phyloP scores from a whole-genome alignment of 768 basidiomycete species.

The Tulasnella sp. region DNA sequence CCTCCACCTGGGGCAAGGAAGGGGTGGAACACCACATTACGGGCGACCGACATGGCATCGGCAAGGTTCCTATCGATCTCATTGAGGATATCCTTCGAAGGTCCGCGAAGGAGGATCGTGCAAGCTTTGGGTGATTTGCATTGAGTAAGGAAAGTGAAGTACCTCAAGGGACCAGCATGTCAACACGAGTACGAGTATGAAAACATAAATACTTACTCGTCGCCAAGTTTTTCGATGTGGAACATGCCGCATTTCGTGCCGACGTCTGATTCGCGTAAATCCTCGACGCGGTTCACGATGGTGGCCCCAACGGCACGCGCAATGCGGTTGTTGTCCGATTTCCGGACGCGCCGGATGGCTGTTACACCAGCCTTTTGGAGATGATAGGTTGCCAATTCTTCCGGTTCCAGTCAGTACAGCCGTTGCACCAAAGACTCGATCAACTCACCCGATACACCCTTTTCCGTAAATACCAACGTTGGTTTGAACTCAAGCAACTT shows the following conservation, averaged over 20 bases:
- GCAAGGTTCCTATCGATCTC: slow-evolving; percentile 97
- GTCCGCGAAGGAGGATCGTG: slow-evolving; percentile 93
- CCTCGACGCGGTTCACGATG: slow-evolving; percentile 93
- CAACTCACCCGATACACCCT: slow-evolving; percentile 79
- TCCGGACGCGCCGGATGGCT: slow-evolving; percentile 93
- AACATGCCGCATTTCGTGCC: slow-evolving; percentile 94
- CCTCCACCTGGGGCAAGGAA: slow-evolving; percentile 89
- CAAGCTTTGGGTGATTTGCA: slow-evolving; percentile 89
- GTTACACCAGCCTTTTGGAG: slow-evolving; percentile 79
- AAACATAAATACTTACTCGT: slow-evolving; percentile 45
- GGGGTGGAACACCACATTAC: slow-evolving; percentile 95
- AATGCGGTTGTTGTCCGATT: slow-evolving; percentile 97
- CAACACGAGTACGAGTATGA: not conserved
- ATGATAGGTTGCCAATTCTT: slow-evolving; percentile 88
- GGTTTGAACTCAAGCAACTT: slow-evolving; percentile 88
- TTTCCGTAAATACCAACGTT: slow-evolving; percentile 91
- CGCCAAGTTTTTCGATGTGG: slow-evolving; percentile 92
- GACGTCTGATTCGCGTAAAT: slow-evolving; percentile 81
- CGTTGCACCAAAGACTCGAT: not conserved
- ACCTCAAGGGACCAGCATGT: slow-evolving; percentile 35
- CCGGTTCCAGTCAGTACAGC: not conserved
- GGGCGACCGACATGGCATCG: slow-evolving; percentile 94
- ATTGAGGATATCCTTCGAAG: slow-evolving; percentile 95
- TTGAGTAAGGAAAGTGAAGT: slow-evolving; percentile 94
- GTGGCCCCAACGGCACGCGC: slow-evolving; percentile 92